Evolutionary conservation across 371 early-diverging fungal species (phyloP).

Genomic region (Rhizopus stolonifer): DNA sequence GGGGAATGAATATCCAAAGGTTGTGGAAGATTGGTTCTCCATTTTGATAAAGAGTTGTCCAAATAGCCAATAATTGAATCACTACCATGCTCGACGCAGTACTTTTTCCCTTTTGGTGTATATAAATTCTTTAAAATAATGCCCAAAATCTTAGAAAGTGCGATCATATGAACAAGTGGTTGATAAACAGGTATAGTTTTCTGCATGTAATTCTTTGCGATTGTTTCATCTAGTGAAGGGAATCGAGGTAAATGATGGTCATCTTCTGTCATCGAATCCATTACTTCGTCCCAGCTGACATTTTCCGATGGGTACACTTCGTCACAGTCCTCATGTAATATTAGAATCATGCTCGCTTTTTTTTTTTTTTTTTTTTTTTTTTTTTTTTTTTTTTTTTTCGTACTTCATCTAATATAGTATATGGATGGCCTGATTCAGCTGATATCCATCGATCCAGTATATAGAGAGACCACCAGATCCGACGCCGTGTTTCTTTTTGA

Average conservation of each 20-base stretch:
- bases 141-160: constrained; percentile 39
- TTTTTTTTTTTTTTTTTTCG: background rate
- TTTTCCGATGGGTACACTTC: constrained; percentile 26
- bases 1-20: constrained; percentile 5
- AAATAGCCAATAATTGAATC: constrained; percentile 35
- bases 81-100: constrained; percentile 33
- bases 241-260: constrained; percentile 19
- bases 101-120: constrained; percentile 32
- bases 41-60: constrained; percentile 34
- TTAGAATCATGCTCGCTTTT: no score
- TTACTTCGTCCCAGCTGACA: constrained; percentile 32
- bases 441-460: constrained; percentile 45
- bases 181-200: constrained; percentile 24
- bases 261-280: constrained; percentile 27
- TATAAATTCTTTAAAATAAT: constrained; percentile 35
- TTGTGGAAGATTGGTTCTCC: constrained; percentile 25
- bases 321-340: constrained; percentile 32
- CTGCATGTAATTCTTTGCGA: background rate
- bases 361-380: background rate
- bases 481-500: constrained; percentile 50
- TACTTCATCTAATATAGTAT: constrained; percentile 31
- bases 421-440: constrained; percentile 31
- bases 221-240: constrained; percentile 9
- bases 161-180: constrained; percentile 39
- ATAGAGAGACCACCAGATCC: constrained; percentile 56